Evolutionary conservation across 306 rosid species (phyloP).

Genomic region (Purshia tridentata): DNA sequence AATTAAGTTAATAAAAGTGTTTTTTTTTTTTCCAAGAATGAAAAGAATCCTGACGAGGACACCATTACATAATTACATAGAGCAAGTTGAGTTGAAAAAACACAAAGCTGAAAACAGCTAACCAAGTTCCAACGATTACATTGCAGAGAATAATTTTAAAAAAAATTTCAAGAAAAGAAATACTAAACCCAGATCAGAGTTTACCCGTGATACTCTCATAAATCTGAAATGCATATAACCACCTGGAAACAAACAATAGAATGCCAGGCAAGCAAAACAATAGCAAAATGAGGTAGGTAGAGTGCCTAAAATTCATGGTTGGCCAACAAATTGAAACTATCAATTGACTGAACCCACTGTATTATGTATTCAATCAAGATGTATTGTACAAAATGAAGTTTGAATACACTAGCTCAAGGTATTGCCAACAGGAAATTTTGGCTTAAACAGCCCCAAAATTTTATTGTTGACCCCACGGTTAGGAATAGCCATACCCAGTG

Average conservation of each 20-base stretch:
- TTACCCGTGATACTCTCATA: not conserved
- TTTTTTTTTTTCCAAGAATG: not conserved
- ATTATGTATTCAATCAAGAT: constrained; percentile 22
- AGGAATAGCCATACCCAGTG: constrained; percentile 18
- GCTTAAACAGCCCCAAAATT: not conserved
- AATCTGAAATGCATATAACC: constrained; percentile 6
- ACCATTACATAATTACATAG: not conserved
- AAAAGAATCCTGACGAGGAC: not conserved
- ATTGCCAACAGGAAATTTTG: constrained; percentile 1
- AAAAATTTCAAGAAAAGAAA: not conserved
- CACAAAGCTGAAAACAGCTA: constrained; percentile 21
- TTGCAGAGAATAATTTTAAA: not conserved
- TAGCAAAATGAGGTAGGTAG: constrained; percentile 32
- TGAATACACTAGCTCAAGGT: not conserved
- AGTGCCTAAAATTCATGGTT: constrained; percentile 33
- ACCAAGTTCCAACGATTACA: constrained; percentile 15
- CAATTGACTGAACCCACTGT: constrained; percentile 28
- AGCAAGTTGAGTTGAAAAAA: constrained; percentile 18
- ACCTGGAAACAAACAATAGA: not conserved
- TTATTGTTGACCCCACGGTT: constrained; percentile 21
- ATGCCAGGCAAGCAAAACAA: too few species aligned
- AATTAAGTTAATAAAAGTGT: not conserved
- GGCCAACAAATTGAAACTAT: constrained; percentile 56
- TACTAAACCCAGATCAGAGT: constrained; percentile 14
- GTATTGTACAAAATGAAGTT: not conserved